These are phyloP conservation scores for Phytophthora megakarya DNA, from an alignment of 352 stramenopile genomes.

Conservation along the genomic window DNA sequence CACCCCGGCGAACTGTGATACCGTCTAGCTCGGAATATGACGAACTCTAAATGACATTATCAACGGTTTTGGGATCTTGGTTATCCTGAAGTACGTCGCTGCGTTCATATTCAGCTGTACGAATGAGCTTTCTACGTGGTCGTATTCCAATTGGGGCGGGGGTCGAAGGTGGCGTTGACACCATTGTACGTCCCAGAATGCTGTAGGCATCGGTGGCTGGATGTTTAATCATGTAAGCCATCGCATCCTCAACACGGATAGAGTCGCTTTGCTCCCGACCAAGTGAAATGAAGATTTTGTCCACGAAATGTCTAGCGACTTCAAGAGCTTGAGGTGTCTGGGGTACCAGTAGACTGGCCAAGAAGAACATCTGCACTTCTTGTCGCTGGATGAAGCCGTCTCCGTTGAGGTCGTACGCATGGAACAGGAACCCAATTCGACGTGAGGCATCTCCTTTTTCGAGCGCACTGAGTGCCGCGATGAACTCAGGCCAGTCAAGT, in stretches of 20 bases:
- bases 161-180: conserved; percentile 35
- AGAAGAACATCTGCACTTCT: conserved; percentile 67
- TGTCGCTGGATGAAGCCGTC: conserved; percentile 62
- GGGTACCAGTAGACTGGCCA: conserved; percentile 56
- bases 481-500: conserved; percentile 78
- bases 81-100: background rate
- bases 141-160: conserved; percentile 5
- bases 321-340: conserved; percentile 51
- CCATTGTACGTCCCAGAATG: conserved; percentile 73
- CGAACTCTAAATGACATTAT: conserved; percentile 9
- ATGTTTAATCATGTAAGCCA: conserved; percentile 54
- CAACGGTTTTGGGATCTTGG: too few species aligned
- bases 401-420: conserved; percentile 76
- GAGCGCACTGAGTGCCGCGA: conserved; percentile 65
- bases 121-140: background rate
- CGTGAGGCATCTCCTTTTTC: conserved; percentile 63
- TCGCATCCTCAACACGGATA: conserved; percentile 53
- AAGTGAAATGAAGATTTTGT: conserved; percentile 65
- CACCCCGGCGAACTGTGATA: conserved; percentile 34
- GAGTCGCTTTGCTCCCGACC: conserved; percentile 42
- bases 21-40: conserved; percentile 13
- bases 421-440: conserved; percentile 69
- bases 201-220: conserved; percentile 60
- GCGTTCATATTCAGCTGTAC: background rate
- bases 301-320: conserved; percentile 60